A percentile compares a stretch with the other conserved stretches of the same genome.
phyloP scores from a whole-genome alignment of 129 eudicot species.

The Flaveria sonorensis region DNA sequence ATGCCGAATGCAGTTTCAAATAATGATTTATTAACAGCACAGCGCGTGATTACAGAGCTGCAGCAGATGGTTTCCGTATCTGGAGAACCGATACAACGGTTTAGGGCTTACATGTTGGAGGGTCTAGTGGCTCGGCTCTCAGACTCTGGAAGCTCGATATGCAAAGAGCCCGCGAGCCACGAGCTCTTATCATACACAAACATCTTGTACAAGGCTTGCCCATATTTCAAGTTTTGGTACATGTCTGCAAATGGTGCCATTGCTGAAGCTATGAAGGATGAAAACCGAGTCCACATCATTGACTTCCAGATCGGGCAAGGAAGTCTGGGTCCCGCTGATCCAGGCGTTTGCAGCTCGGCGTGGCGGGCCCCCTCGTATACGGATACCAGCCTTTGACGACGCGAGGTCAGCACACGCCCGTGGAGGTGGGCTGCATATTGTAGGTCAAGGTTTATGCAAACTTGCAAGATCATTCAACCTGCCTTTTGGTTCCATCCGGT shows the following conservation, averaged over 20 bases:
- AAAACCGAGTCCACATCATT: slow-evolving; percentile 64
- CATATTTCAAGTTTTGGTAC: slow-evolving; percentile 78
- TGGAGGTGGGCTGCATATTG: slow-evolving; percentile 35
- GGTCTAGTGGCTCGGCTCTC: slow-evolving; percentile 74
- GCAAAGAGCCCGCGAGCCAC: slow-evolving; percentile 54
- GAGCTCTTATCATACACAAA: slow-evolving; percentile 66
- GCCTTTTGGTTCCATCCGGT: slow-evolving; percentile 62
- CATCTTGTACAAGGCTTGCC: slow-evolving; percentile 69
- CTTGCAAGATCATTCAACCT: slow-evolving; percentile 60
- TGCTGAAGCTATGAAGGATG: slow-evolving; percentile 77
- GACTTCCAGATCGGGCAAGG: slow-evolving; percentile 80
- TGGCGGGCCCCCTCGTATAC: slow-evolving; percentile 80
- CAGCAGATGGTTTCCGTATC: slow-evolving; percentile 75
- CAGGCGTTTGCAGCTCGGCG: slow-evolving; percentile 75
- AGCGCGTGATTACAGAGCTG: slow-evolving; percentile 56
- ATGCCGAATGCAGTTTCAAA: slow-evolving; percentile 59
- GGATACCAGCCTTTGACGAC: slow-evolving; percentile 74
- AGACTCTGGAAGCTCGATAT: slow-evolving; percentile 55
- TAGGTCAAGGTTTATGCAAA: slow-evolving; percentile 59
- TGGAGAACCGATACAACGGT: slow-evolving; percentile 75
- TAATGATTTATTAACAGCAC: slow-evolving; percentile 50
- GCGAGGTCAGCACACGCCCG: slow-evolving; percentile 63
- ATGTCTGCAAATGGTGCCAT: slow-evolving; percentile 91
- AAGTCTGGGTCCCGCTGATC: slow-evolving; percentile 82
- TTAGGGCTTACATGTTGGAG: slow-evolving; percentile 84